Conservation (phyloP, 495 filamentous ascomycete species). For the Penicillium tannophilum region DNA sequence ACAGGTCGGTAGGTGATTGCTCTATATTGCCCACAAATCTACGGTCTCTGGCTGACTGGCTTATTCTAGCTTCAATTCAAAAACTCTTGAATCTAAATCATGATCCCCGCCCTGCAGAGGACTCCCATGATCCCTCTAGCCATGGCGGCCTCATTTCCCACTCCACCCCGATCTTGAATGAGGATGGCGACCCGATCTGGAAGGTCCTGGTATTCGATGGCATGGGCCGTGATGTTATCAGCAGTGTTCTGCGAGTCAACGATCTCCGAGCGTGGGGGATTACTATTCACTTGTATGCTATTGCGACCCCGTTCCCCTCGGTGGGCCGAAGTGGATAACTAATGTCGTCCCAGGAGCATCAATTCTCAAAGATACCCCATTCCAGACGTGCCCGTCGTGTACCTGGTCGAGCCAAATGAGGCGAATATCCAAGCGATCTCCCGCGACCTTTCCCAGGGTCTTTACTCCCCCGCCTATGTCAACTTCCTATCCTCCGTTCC, state of each 20-base stretch:
- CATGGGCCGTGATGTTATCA: constrained; percentile 77
- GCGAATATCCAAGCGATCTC: constrained; percentile 82
- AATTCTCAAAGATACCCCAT: constrained; percentile 83
- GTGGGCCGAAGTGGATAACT: constrained; percentile 1
- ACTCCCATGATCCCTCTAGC: constrained; percentile 55
- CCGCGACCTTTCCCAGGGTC: constrained; percentile 78
- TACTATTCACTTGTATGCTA: constrained; percentile 86
- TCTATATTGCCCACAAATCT: constrained; percentile 49
- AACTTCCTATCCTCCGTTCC: constrained; percentile 97
- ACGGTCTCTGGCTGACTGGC: constrained; percentile 30
- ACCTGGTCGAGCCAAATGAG: constrained; percentile 86
- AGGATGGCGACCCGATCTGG: constrained; percentile 84
- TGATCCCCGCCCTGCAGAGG: constrained; percentile 54
- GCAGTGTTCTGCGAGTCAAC: constrained; percentile 90
- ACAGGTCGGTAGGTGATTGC: constrained; percentile 78
- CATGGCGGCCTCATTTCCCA: constrained; percentile 64
- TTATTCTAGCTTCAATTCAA: constrained; percentile 79
- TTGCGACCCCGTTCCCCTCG: constrained; percentile 5
- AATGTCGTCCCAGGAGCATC: constrained; percentile 64
- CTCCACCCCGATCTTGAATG: constrained; percentile 78
- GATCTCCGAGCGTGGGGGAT: constrained; percentile 91
- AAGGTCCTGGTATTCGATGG: constrained; percentile 72
- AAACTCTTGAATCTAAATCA: constrained; percentile 96
- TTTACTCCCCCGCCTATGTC: constrained; percentile 94
- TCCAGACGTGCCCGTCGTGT: constrained; percentile 94